Evolutionary conservation across 768 basidiomycete genomes (phyloP).

Genomic region (Stropharia rugosoannulata): DNA sequence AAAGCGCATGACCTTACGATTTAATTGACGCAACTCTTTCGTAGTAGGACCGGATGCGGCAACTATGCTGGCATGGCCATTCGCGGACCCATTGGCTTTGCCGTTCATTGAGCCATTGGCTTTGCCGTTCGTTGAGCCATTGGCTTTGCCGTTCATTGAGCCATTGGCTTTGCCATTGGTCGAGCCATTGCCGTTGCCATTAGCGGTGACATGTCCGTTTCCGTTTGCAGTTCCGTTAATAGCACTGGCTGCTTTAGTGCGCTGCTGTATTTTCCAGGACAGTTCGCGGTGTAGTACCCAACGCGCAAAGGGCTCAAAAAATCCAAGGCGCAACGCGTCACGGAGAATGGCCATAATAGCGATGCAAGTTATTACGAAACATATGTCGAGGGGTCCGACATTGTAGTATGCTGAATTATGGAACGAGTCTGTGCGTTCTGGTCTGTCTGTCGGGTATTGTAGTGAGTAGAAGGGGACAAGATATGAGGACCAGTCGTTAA

Average conservation of each 20-base stretch:
- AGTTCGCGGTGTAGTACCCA: conserved; percentile 69
- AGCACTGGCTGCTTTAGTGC: conserved; percentile 13
- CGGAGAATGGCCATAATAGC: conserved; percentile 85
- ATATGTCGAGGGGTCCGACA: conserved; percentile 76
- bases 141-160: conserved; percentile 21
- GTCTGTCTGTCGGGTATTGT: conserved; percentile 63
- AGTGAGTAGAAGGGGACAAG: conserved; percentile 71
- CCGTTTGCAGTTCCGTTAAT: conserved; percentile 25
- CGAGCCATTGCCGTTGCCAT: conserved; percentile 8
- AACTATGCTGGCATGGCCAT: conserved; percentile 25
- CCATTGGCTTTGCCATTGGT: conserved; percentile 23
- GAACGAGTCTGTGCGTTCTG: conserved; percentile 68
- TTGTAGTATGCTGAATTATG: conserved; percentile 66
- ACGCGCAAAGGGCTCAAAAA: conserved; percentile 80
- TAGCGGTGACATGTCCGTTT: conserved; percentile 23
- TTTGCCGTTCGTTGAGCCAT: conserved; percentile 20
- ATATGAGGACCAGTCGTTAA: conserved; percentile 29
- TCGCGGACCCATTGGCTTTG: conserved; percentile 21
- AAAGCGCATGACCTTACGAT: conserved; percentile 79
- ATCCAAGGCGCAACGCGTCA: conserved; percentile 68
- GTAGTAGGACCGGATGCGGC: conserved; percentile 23
- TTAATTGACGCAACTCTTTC: conserved; percentile 59
- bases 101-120: conserved; percentile 22
- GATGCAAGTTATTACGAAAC: conserved; percentile 78
- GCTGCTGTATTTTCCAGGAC: conserved; percentile 22